Evolutionary conservation across 2,329 filamentous ascomycete genomes (phyloP), one percentile per base, ranked within the genome.

Genomic region (Cercospora canescens): DNA sequence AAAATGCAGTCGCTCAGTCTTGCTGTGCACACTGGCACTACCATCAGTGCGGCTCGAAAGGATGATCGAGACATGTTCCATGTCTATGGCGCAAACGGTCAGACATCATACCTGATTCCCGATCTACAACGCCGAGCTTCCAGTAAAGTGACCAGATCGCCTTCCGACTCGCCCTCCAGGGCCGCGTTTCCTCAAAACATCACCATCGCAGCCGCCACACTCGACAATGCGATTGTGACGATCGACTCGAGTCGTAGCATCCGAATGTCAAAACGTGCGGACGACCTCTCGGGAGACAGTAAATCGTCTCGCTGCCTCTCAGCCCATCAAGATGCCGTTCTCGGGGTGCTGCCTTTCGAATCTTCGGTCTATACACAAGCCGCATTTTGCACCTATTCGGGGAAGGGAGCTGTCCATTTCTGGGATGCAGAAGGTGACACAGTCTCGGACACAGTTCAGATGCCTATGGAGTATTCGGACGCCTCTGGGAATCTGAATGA

Each of bases 341-440:
- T 93, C 48, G 95, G 95, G 14, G 89, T 97, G 1, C 86, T 89
- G 60, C 78, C 88, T 0, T 80, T 97, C 4, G 78, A 84, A 3
- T 81, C 81, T 24, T 84, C 87, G 0, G 91, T 91, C 65, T 76
- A 82, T 4, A 79, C 87, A 26, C 83, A 86, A 24, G 89, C 92
- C 0, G 86, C 89, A 8, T 97, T 98, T 74, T 89, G 94, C 70
- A 97, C 94, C 0, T 99, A 94, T 92, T 94, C 94, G 1, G 87
- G 86, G 24, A 89, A 89, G 60, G 95, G 95, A 5, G 88, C 86
- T 16, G 86, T 98, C 59, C 87, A 92, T 26, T 91, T 96, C 71
- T 99, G 95, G 95, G 87, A 89, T 71, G 77, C 88, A 14, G 85
- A 92, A 57, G 95, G 94, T 24, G 85, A 83, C 60, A 87, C 89